These are phyloP conservation scores for Carex arenaria DNA, from an alignment of 202 grass and related monocot species.

Conservation along the genomic window DNA sequence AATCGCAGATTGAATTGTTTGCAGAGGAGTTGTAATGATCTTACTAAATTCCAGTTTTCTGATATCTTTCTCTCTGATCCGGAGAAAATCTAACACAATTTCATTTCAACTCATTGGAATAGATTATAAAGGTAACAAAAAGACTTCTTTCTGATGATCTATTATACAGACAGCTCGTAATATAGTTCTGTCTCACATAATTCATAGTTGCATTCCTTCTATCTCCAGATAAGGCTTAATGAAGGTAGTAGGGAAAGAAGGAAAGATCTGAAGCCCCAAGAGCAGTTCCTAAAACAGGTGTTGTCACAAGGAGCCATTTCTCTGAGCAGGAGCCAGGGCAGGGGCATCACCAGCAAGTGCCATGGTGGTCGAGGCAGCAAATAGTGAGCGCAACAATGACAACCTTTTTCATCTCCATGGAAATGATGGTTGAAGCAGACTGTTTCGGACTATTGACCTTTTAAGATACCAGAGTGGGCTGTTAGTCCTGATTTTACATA, in stretches of 20 bases:
- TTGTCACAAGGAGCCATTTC: background rate
- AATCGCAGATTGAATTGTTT: no score
- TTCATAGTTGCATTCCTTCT: background rate
- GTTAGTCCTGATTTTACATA: slow-evolving; percentile 6
- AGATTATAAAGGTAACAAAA: no score
- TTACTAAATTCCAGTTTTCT: no score
- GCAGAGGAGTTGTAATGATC: no score
- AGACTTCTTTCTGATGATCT: no score
- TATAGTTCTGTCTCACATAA: background rate
- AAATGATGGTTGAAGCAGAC: background rate
- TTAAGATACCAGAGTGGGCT: background rate
- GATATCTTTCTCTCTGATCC: no score
- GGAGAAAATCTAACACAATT: background rate
- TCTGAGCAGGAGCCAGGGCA: background rate
- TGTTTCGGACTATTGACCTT: background rate
- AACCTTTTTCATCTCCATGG: slow-evolving; percentile 14
- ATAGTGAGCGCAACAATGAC: background rate
- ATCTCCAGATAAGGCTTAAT: background rate
- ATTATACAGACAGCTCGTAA: background rate
- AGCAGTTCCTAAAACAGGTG: background rate
- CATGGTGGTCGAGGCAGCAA: background rate
- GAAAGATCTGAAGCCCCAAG: background rate
- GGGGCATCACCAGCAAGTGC: background rate
- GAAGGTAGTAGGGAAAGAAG: background rate
- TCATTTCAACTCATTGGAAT: background rate